phyloP scores from a whole-genome alignment of 2,329 filamentous ascomycete genomes.

The Colletotrichum sp. region DNA sequence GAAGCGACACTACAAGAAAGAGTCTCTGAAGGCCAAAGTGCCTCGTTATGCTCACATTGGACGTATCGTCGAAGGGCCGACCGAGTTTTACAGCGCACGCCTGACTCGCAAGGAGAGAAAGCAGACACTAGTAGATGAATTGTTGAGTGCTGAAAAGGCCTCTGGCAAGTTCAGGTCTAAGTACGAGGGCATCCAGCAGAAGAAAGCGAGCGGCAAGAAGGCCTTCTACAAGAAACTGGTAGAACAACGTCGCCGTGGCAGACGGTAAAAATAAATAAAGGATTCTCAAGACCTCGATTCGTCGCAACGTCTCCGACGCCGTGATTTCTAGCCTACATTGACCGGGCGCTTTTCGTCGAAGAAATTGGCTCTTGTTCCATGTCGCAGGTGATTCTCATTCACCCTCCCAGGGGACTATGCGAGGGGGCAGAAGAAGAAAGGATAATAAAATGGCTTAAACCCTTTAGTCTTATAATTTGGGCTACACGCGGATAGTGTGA shows the following conservation, averaged over 20 bases:
- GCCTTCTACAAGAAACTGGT: slow-evolving; percentile 84
- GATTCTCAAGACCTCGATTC: not conserved
- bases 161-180: slow-evolving; percentile 82
- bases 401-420: not conserved
- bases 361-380: not conserved
- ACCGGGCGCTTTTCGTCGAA: not conserved
- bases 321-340: not conserved
- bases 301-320: not conserved
- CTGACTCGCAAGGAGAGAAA: slow-evolving; percentile 89
- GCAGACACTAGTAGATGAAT: slow-evolving; percentile 84
- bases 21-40: slow-evolving; percentile 69
- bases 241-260: slow-evolving; percentile 33
- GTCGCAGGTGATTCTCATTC: not conserved
- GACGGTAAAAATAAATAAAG: slow-evolving; percentile 13
- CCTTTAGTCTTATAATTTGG: not conserved
- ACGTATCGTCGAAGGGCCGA: slow-evolving; percentile 85
- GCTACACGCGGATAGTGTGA: not conserved
- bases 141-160: slow-evolving; percentile 70
- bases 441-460: too few relatives aligned
- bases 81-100: slow-evolving; percentile 83
- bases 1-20: slow-evolving; percentile 91
- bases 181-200: slow-evolving; percentile 82
- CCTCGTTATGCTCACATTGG: slow-evolving; percentile 91
- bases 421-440: too few relatives aligned
- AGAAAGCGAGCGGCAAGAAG: slow-evolving; percentile 89